Base-by-base conservation (phyloP, 805 yeast species). In the Tetrapisispora taiwanensis region DNA sequence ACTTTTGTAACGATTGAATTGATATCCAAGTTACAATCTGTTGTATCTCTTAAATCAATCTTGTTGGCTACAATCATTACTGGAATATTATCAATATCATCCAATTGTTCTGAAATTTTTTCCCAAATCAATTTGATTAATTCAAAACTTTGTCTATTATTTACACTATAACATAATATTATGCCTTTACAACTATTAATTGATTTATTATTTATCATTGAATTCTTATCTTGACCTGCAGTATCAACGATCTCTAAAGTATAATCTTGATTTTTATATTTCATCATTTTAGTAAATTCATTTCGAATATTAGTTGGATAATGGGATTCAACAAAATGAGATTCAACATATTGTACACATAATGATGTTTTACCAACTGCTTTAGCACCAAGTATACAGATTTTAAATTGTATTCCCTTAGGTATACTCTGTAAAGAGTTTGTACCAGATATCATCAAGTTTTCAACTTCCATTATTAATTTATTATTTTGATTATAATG, bases 171-270 rank as follows among this genome's bases (percentile, higher is more conserved):
- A 37, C 86, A 84, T 36, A 89, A 65, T 36, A 88, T 68, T 58
- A 84, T 84, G 1, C 95, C 97, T 56, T 85, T 92, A 30, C 36
- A 42, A 15, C 89, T 92, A 39, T 83, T 81, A 40, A 85, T 66
- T 44, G 84, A 81, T 53, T 84, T 83, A 62, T 84, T 86, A 54
- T 79, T 84, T 64, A 88, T 74, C 50, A 84, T 77, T 40, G 86
- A 76, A 59, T 81, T 84, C 67, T 87, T 95, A 63, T 87, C 95
- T 67, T 86, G 94, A 7, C 96, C 96, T 0, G 95, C 95, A 0
- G 96, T 88, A 58, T 88, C 97, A 48, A 87, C 68, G 43, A 88
- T 84, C 60, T 87, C 95, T 22, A 89, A 76, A 43, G 80, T 79
- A 59, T 83, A 88, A 43, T 46, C 38, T 52, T 79, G 81, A 48